These are phyloP conservation scores for Vigna angularis DNA, from an alignment of 306 rosid species.

Conservation along the genomic window DNA sequence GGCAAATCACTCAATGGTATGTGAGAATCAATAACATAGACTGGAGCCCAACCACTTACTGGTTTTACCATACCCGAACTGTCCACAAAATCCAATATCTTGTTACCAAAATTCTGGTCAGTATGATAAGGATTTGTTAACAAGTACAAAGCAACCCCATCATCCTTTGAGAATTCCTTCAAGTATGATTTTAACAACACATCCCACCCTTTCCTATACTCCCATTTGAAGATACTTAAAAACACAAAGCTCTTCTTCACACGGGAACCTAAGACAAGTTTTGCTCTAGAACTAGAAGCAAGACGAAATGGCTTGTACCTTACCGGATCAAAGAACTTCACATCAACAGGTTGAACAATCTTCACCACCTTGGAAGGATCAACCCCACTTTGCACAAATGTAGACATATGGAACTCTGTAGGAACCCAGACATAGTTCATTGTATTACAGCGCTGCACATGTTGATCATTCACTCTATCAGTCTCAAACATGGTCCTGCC, in stretches of 20 bases:
- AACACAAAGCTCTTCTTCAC: slow-evolving; percentile 56
- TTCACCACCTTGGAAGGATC: slow-evolving; percentile 79
- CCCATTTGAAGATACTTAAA: slow-evolving; percentile 87
- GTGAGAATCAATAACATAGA: slow-evolving; percentile 73
- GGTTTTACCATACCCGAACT: slow-evolving; percentile 57
- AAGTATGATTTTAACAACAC: slow-evolving; percentile 70
- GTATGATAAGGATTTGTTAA: slow-evolving; percentile 88
- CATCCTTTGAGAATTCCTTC: slow-evolving; percentile 66
- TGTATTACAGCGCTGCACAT: slow-evolving; percentile 62
- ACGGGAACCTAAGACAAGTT: slow-evolving; percentile 55
- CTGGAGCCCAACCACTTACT: slow-evolving; percentile 66
- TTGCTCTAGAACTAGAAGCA: slow-evolving; percentile 52
- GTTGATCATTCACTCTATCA: slow-evolving; percentile 66
- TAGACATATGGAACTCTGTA: slow-evolving; percentile 71
- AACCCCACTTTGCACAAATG: slow-evolving; percentile 77
- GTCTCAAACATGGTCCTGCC: slow-evolving; percentile 92
- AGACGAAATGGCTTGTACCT: slow-evolving; percentile 62
- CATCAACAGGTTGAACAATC: slow-evolving; percentile 87
- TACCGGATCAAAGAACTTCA: slow-evolving; percentile 75
- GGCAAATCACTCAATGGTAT: slow-evolving; percentile 76
- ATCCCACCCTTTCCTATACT: slow-evolving; percentile 95
- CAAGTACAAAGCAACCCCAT: slow-evolving; percentile 64
- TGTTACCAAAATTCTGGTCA: slow-evolving; percentile 73
- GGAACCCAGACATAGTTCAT: slow-evolving; percentile 97
- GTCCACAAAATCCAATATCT: slow-evolving; percentile 77